Evolutionary conservation across 2,329 filamentous ascomycete species (phyloP).

Genomic region (Lecanicillium sp.): DNA sequence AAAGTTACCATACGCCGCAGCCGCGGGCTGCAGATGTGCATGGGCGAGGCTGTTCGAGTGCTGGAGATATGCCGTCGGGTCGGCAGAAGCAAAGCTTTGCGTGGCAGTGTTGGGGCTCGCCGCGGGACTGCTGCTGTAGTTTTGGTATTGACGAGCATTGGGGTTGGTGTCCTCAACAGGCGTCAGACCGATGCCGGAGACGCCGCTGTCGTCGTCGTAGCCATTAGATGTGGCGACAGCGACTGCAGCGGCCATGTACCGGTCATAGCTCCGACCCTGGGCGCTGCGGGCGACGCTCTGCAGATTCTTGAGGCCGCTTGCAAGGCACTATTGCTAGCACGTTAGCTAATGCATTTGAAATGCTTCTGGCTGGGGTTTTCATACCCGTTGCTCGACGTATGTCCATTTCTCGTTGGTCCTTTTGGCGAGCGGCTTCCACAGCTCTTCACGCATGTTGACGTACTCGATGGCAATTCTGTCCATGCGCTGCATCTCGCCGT

Average conservation of each 20-base stretch:
- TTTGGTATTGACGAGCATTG: background rate
- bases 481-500: constrained; percentile 72
- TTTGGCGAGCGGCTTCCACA: constrained; percentile 72
- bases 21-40: background rate
- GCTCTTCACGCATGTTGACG: constrained; percentile 71
- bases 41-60: constrained; percentile 3
- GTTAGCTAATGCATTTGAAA: background rate
- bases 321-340: constrained; percentile 59
- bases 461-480: constrained; percentile 72
- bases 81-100: constrained; percentile 1
- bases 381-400: constrained; percentile 57
- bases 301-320: constrained; percentile 75
- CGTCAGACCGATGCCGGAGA: constrained; percentile 55
- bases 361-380: constrained; percentile 14
- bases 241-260: constrained; percentile 27
- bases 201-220: constrained; percentile 66
- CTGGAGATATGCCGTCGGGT: constrained; percentile 1
- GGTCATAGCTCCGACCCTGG: no score
- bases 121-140: constrained; percentile 6
- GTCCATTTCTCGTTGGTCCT: constrained; percentile 78
- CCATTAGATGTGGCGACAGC: no score
- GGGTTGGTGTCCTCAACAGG: constrained; percentile 53
- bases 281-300: constrained; percentile 62
- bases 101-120: background rate
- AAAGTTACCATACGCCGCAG: background rate